These are phyloP conservation scores for Lecanoromycetidae sp. DNA, from an alignment of 2,329 filamentous ascomycete genomes.

Conservation along the genomic window DNA sequence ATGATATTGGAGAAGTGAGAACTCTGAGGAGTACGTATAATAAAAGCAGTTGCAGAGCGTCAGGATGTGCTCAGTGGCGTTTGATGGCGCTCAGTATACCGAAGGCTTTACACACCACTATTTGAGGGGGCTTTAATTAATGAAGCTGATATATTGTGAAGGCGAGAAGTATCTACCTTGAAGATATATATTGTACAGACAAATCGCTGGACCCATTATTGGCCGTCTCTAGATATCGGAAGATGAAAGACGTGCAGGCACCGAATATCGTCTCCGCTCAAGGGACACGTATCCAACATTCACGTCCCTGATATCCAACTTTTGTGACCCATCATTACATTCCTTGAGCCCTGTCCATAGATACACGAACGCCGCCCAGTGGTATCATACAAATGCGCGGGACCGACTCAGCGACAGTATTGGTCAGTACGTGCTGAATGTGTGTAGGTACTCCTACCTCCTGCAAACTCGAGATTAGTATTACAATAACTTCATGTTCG, in stretches of 20 bases:
- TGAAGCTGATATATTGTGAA: not conserved
- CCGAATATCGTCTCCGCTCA: not conserved
- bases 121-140: too few species aligned
- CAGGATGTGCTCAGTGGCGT: too few species aligned
- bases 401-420: not conserved
- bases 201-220: too few species aligned
- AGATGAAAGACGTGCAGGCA: not conserved
- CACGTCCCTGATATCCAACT: not conserved
- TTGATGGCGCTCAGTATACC: too few species aligned
- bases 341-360: too few species aligned
- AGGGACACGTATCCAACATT: not conserved
- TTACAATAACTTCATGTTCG: slow-evolving; percentile 27
- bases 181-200: slow-evolving; percentile 6
- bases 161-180: not conserved
- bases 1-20: not conserved
- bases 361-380: slow-evolving; percentile 3
- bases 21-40: not conserved
- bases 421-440: not conserved
- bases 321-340: not conserved
- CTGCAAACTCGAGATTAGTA: too few species aligned
- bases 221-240: too few species aligned
- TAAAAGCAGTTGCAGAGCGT: not conserved
- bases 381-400: slow-evolving; percentile 9
- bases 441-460: not conserved
- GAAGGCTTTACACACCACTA: too few species aligned